Base-by-base conservation (phyloP, 2,329 filamentous ascomycete genomes). In the Xylaria hypoxylon region DNA sequence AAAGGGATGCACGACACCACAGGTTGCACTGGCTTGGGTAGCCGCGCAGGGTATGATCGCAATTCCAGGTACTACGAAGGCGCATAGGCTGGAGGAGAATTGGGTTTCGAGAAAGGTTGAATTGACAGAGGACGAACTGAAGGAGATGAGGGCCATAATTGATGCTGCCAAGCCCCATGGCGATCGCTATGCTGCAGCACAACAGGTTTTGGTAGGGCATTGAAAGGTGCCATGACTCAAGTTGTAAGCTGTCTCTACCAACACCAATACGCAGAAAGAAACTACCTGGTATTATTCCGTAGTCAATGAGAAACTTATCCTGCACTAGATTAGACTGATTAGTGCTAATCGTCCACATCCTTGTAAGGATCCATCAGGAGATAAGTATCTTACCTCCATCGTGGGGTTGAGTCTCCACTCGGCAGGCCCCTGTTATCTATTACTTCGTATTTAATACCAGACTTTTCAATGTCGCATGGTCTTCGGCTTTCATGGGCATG, bases 151-250 rank as follows among this genome's bases (percentile, higher is more conserved):
- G 24, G 26, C 24, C 35, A 22, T 58, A 28, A 58, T 58, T 45
- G 38, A 58, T 58, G 40, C 55, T 45, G 42, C 55, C 31, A 58
- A 58, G 24, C 57, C 31, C 13, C 26, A 50, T 33, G 42, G 33
- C 19, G 38, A 40, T 59, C 45, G 42, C 33, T 53, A 59, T 40
- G 45, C 26, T 8, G 26, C 42, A 3, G 57, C 45, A 51, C 31
- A 84, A 79, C 71, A 87, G 85, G 17, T 84, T 84, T 2, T 80
- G 80, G 76, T 86, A 86, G 66, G 81, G 19, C 51, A 53, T 35
- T 53, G 11, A 53, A 17, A 53, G 10, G 51, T 7, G 10, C 7
- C 7, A 33, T 33, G 2, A 33, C 7, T 8, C 2, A 33, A 33
- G 31, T 8, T 6, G 31, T 10, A 10, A 10, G 5, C 10, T 33